Evolutionary conservation across 139 green algal species (phyloP).

Genomic region (Eudorina sp.): DNA sequence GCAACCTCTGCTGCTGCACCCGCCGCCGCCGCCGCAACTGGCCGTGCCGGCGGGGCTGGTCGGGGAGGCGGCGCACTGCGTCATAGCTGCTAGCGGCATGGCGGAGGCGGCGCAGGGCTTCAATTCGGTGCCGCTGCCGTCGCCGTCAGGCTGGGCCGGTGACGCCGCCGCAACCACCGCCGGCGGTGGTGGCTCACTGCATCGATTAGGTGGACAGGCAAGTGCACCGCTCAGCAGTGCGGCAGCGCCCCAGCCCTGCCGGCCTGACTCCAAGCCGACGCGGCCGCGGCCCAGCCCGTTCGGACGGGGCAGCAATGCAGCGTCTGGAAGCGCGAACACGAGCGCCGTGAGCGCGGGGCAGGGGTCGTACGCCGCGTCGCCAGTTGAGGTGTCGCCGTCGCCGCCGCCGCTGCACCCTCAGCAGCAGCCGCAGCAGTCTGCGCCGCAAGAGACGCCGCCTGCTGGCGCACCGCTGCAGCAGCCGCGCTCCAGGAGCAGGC

Average conservation of each 20-base stretch:
- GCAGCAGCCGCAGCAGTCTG: not conserved
- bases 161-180: no score
- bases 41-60: not conserved
- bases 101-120: not conserved
- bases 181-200: no score
- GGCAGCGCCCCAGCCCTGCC: not conserved
- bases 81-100: no score
- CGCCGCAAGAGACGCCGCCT: no score
- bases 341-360: not conserved
- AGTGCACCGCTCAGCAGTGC: no score
- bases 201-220: no score
- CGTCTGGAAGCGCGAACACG: not conserved
- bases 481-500: no score
- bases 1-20: not conserved
- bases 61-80: not conserved
- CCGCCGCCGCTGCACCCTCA: not conserved
- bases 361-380: not conserved
- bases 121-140: not conserved
- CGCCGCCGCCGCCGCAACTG: not conserved
- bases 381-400: not conserved
- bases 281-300: slow-evolving; percentile 16
- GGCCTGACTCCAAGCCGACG: not conserved
- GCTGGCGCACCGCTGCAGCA: no score
- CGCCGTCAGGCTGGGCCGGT: no score
- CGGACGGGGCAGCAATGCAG: no score